Evolutionary conservation across 2,329 filamentous ascomycete genomes (phyloP).

Genomic region (Claviceps sp.): DNA sequence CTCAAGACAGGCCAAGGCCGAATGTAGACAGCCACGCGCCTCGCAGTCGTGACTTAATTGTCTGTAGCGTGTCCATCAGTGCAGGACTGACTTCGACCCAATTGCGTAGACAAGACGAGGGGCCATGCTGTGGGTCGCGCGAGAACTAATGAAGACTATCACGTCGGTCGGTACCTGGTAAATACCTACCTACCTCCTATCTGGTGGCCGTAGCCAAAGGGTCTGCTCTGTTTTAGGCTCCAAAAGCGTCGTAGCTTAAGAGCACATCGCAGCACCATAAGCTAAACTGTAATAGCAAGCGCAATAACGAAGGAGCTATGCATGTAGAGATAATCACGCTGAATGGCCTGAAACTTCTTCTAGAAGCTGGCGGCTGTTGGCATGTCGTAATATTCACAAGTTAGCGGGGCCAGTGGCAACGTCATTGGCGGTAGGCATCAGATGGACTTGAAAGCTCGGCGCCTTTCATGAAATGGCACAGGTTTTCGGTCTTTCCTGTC

Average conservation of each 20-base stretch:
- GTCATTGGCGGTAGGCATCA: background rate
- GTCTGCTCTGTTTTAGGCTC: background rate
- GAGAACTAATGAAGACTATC: conserved; percentile 1
- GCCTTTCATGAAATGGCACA: background rate
- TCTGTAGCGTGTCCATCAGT: background rate
- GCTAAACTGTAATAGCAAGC: too few species aligned
- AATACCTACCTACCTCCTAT: background rate
- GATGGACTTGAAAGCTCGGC: background rate
- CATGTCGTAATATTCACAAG: background rate
- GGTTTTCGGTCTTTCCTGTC: background rate
- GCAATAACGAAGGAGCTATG: conserved; percentile 12
- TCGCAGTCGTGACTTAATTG: conserved; percentile 6
- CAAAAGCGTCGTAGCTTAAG: conserved; percentile 8
- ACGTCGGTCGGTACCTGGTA: background rate
- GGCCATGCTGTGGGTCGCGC: background rate
- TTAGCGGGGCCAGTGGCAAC: background rate
- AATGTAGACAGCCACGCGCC: conserved; percentile 2
- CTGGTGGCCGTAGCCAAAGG: background rate
- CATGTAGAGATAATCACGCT: conserved; percentile 8
- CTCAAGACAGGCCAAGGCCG: conserved; percentile 14
- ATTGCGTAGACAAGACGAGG: conserved; percentile 4
- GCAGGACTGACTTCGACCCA: conserved; percentile 2
- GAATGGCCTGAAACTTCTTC: conserved; percentile 17
- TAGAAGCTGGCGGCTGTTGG: conserved; percentile 16
- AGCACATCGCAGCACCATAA: conserved; percentile 13